Base-by-base conservation (phyloP, 2,329 filamentous ascomycete species). In the Xylariaceae sp. region DNA sequence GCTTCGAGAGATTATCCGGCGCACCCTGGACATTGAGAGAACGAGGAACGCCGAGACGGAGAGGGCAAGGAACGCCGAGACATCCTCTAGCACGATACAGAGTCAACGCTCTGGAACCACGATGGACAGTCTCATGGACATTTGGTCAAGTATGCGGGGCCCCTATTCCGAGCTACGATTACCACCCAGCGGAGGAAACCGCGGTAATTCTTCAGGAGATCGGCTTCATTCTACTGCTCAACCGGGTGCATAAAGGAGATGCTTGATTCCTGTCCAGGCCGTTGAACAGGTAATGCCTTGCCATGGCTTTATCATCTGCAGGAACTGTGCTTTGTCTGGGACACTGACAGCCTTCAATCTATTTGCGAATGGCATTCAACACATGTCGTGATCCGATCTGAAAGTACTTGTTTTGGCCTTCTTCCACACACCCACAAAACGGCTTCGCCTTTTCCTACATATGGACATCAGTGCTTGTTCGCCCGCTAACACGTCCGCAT, bases 1-100 rank as follows among this genome's bases (percentile, higher is more conserved):
- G 51, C 73, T 86, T 44, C 82, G 81, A 62, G 76, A 76, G 53
- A 74, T 82, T 63, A 76, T 86, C 44, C 76, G 81, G 30, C 75
- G 76, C 18, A 76, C 76, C 7, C 68, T 84, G 13, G 75, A 76
- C 47, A 70, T 70, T 7, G 77, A 79, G 61, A 50, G 63, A 4
- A 34, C 54, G 13, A 62, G 55, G 34, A 58, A 56, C 30, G 41
- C 57, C 4, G 56, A 58, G 9, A 8, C 52, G 23, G 77, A 79
- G 61, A 50, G 63, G 5, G 23, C 54, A 13, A 62, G 55, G 34
- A 58, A 56, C 30, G 41, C 57, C 4, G 56, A 58, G 9, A 8
- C 52, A 39, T 48, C 64, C 13, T 56, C 61, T 9, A 57, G 58
- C 11, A 55, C 65, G 7, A 53, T 61, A 7, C 62, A 48, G 23